phyloP scores from a whole-genome alignment of 495 filamentous ascomycete species.

The Neurospora sp. region DNA sequence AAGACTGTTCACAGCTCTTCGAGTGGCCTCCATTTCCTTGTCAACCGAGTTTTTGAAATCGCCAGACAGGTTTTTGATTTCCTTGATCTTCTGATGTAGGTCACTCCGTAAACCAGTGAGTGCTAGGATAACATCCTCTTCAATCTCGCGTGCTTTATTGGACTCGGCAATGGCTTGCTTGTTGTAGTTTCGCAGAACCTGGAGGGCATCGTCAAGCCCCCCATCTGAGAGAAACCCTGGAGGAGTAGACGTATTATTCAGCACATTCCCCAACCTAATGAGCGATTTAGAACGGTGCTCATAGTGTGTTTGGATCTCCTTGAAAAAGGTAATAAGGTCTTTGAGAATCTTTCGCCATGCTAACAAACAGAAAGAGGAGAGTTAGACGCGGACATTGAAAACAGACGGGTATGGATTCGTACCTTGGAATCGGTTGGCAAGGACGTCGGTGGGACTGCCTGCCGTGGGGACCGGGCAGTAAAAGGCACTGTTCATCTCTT shows the following conservation, averaged over 20 bases:
- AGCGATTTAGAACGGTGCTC: slow-evolving; percentile 77
- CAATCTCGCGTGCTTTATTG: slow-evolving; percentile 83
- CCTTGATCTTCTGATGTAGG: slow-evolving; percentile 90
- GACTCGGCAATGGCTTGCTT: slow-evolving; percentile 69
- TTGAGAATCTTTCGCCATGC: slow-evolving; percentile 95
- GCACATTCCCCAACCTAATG: slow-evolving; percentile 68
- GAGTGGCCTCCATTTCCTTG: slow-evolving; percentile 63
- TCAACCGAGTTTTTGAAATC: slow-evolving; percentile 92
- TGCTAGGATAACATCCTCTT: slow-evolving; percentile 80
- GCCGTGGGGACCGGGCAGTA: slow-evolving; percentile 79
- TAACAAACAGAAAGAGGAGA: slow-evolving; percentile 20
- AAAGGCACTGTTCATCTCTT: slow-evolving; percentile 76
- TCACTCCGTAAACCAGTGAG: slow-evolving; percentile 79
- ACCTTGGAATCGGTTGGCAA: slow-evolving; percentile 88
- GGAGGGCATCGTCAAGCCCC: slow-evolving; percentile 75
- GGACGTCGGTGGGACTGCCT: slow-evolving; percentile 78
- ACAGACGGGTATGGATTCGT: slow-evolving; percentile 18
- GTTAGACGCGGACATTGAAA: slow-evolving; percentile 2
- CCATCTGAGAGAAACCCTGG: slow-evolving; percentile 62
- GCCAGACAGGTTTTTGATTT: slow-evolving; percentile 82
- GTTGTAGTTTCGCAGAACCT: slow-evolving; percentile 73
- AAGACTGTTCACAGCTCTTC: slow-evolving; percentile 60
- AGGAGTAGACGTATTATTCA: slow-evolving; percentile 70
- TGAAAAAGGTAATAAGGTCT: slow-evolving; percentile 87
- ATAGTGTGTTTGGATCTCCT: slow-evolving; percentile 84